These are phyloP conservation scores for Globisporangium apiculatum DNA, from an alignment of 352 stramenopile genomes.

Conservation along the genomic window DNA sequence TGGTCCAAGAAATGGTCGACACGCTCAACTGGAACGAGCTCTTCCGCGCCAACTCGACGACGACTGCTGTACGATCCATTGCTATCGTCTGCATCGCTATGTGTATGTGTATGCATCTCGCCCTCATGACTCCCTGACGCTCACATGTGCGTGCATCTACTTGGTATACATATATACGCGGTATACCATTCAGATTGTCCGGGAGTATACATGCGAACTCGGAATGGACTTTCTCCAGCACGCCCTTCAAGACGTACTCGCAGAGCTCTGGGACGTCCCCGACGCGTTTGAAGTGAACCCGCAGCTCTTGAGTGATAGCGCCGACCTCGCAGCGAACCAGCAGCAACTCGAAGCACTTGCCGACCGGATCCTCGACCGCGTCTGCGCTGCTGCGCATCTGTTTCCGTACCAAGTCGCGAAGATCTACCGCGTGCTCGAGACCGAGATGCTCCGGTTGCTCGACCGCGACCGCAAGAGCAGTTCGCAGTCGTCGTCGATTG, in stretches of 20 bases:
- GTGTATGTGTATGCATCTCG: background rate
- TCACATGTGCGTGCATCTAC: background rate
- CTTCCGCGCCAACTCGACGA: constrained; percentile 72
- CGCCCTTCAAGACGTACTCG: constrained; percentile 44
- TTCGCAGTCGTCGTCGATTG: constrained; percentile 7
- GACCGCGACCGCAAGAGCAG: constrained; percentile 41
- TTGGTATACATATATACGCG: too few relatives aligned
- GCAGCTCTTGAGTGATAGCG: constrained; percentile 24
- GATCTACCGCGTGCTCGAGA: constrained; percentile 65
- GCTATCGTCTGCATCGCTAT: background rate
- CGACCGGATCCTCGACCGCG: constrained; percentile 34
- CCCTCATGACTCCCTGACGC: background rate
- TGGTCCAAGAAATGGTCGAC: constrained; percentile 73
- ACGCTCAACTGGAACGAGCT: constrained; percentile 81
- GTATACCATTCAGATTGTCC: constrained; percentile 30
- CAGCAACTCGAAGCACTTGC: constrained; percentile 42
- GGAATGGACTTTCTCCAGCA: constrained; percentile 57
- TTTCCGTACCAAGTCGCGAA: constrained; percentile 77
- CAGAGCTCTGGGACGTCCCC: constrained; percentile 35
- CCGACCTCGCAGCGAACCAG: constrained; percentile 48
- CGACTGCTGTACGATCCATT: constrained; percentile 32
- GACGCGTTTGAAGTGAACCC: constrained; percentile 68
- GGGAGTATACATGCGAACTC: constrained; percentile 71
- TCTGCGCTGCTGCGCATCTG: constrained; percentile 37
- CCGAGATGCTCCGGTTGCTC: constrained; percentile 67